Base-by-base conservation (phyloP, 805 yeast species). In the Brettanomyces custersianus region DNA sequence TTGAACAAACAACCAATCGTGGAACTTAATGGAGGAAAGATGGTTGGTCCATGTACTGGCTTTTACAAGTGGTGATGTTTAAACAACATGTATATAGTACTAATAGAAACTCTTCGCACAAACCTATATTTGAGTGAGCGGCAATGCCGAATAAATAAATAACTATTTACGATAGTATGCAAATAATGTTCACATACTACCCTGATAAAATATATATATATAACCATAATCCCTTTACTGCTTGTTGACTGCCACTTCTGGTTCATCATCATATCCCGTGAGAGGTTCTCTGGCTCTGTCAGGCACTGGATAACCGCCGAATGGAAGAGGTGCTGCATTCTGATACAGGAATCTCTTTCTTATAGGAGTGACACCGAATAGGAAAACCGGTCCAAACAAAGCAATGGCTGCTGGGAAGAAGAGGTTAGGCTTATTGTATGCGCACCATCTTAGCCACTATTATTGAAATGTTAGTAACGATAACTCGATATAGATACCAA, bases 361-460 rank as follows among this genome's bases (percentile, higher is more conserved):
- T 33, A 80, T 48, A 21, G 87, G 86, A 30, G 86, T 68, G 36
- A 70, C 68, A 21, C 68, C 63, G 37, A 73, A 49, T 25, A 81
- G 65, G 38, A 80, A 70, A 4, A 75, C 57, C 10, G 92, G 90
- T 4, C 83, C 86, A 34, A 78, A 54, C 29, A 74, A 52, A 6
- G 87, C 94, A 49, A 82, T 65, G 25, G 66, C 65, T 16, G 74
- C 69, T 20, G 86, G 66, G 51, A 68, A 76, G 54, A 81, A 77
- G 44, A 80, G 64, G 59, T 81, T 85, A 29, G 94, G 94, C 54
- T 76, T 74, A 46, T 72, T 73, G 61, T 81, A 80, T 18, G 88
- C 82, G 47, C 77, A 78, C 61, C 74, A 81, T 55, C 88, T 79
- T 45, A 69, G 57, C 83, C 83, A 77, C 81, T 75, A 43, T 11